Base-by-base conservation (phyloP, 257 asterid genomes). In the Sherardia arvensis region DNA sequence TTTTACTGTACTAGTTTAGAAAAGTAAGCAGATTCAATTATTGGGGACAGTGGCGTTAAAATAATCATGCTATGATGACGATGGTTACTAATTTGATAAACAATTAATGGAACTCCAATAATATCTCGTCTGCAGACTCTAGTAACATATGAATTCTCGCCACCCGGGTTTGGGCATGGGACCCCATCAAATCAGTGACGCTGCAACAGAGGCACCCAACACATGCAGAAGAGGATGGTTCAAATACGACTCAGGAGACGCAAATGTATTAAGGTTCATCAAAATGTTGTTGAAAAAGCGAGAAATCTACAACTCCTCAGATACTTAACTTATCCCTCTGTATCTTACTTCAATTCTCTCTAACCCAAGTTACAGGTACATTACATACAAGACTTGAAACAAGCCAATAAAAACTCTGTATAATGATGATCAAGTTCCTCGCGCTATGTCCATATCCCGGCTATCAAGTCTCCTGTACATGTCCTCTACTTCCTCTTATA, bases 401-500 rank as follows among this genome's bases (percentile, higher is more conserved):
- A 36, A 53, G 69, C 68, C 56, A 58, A 33, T 20, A 6, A 32
- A 65, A 33, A 25, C 73, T 76, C 54, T 62, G 59, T 66, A 34
- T 62, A 43, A 36, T 43, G 49, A 11, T 36, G 43, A 36, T 36
- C 15, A 36, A 43, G n/a, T 43, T 43, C 20, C 49, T 43, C 1
- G 49, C 49, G 15, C 51, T 7, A 64, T 71, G 64, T 67, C 67
- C 27, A 7, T 5, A 20, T 20, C 27, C 11, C 29, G 28, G 23
- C 30, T 49, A 26, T 8, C 59, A 22, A 5, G 36, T 55, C 5
- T 27, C 61, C 68, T 70, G 45, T 45, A 17, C 17, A 34, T 33
- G 68, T 62, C 47, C 67, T 71, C 27, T 67, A 70, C 81, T 78
- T 90, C 64, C 75, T 71, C 62, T 83, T 81, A 71, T 85, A 90